Conservation (phyloP, 352 stramenopile genomes). For the Phytophthora hibernalis region DNA sequence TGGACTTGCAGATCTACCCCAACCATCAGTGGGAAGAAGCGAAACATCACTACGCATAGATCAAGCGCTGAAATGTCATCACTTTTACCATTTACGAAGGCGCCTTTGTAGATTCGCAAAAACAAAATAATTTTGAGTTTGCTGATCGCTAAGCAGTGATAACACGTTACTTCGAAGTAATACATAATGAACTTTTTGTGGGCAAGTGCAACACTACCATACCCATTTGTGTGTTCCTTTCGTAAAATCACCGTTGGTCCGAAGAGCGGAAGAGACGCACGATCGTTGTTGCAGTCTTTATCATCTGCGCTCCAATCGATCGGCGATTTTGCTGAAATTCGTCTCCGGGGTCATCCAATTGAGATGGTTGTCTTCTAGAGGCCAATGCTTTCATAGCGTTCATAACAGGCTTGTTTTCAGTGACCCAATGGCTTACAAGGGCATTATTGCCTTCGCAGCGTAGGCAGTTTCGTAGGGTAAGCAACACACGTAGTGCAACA, state of each 20-base stretch:
- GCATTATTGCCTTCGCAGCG: conserved; percentile 47
- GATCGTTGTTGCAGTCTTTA: conserved; percentile 58
- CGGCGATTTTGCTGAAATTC: conserved; percentile 5
- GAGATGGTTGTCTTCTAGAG: conserved; percentile 8
- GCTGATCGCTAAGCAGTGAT: background rate
- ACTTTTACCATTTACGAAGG: background rate
- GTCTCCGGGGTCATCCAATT: conserved; percentile 2
- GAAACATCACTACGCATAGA: conserved; percentile 36
- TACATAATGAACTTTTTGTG: background rate
- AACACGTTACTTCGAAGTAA: no score
- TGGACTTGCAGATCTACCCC: conserved; percentile 71
- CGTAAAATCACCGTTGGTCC: background rate
- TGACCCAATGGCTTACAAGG: conserved; percentile 43
- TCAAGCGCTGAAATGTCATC: background rate
- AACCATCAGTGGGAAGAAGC: conserved; percentile 69
- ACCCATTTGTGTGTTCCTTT: background rate
- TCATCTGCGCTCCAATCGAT: conserved; percentile 49
- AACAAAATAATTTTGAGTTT: background rate
- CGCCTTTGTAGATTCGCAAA: background rate
- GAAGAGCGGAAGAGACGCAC: conserved; percentile 32
- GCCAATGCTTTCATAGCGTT: conserved; percentile 32
- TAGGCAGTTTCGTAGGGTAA: conserved; percentile 67
- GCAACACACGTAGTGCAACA: conserved; percentile 56
- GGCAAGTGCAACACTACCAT: background rate
- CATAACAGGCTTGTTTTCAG: conserved; percentile 30